Evolutionary conservation across 83 land plant species (phyloP).

Genomic region (Isoetes engelmannii): DNA sequence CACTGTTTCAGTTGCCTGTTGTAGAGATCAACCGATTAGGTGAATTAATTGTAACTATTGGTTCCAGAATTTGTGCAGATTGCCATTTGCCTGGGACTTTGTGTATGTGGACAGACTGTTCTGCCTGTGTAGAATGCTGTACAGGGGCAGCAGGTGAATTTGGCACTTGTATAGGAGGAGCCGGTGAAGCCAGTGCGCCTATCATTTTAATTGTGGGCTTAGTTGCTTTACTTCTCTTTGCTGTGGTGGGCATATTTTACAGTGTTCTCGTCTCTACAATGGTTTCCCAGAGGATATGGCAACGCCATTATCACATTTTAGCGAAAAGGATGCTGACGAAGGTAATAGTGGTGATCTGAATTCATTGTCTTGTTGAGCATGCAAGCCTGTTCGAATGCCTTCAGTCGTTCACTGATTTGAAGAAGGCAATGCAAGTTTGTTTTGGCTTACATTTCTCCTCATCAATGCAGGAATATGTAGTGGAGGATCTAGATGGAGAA

Average conservation of each 20-base stretch:
- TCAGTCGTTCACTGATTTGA: background rate
- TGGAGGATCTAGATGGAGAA: constrained; percentile 90
- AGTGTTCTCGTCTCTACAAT: constrained; percentile 93
- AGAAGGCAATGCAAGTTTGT: background rate
- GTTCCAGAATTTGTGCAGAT: constrained; percentile 81
- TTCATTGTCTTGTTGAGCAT: background rate
- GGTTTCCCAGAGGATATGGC: constrained; percentile 98
- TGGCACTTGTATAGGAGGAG: constrained; percentile 79
- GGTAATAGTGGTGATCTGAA: constrained; percentile 32
- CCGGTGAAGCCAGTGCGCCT: constrained; percentile 95
- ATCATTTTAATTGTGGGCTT: constrained; percentile 69
- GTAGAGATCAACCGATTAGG: too few relatives aligned
- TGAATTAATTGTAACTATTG: too few relatives aligned
- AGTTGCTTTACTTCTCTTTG: constrained; percentile 72
- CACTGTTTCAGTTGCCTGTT: too few relatives aligned
- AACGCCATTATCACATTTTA: constrained; percentile 91
- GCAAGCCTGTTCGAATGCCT: background rate
- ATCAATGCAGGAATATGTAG: constrained; percentile 79
- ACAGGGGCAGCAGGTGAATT: constrained; percentile 87
- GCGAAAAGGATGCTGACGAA: constrained; percentile 96
- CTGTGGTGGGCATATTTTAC: constrained; percentile 86
- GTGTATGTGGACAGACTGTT: constrained; percentile 99
- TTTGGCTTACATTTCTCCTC: background rate
- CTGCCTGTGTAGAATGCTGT: constrained; percentile 90
- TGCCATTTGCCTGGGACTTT: constrained; percentile 94